A percentile compares a stretch with the other conserved stretches of the same genome.
Evolutionary conservation across 495 filamentous ascomycete species (phyloP).

Genomic region (Lichina pygmaea): DNA sequence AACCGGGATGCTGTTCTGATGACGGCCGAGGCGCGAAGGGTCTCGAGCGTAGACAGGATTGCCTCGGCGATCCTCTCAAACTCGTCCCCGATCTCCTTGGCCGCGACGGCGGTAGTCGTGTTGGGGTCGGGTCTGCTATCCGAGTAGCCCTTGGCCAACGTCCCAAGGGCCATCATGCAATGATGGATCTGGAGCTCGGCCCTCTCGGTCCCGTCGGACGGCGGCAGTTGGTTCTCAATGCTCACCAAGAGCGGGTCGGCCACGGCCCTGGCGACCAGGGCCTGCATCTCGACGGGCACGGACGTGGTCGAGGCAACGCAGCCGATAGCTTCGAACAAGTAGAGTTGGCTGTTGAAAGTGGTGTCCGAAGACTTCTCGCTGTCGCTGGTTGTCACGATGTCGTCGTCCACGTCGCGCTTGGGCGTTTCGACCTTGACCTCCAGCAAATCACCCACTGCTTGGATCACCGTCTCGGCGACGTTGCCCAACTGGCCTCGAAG

Average conservation of each 20-base stretch:
- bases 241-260: constrained; percentile 66
- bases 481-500: constrained; percentile 60
- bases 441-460: constrained; percentile 68
- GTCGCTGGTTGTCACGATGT: constrained; percentile 84
- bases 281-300: constrained; percentile 57
- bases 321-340: constrained; percentile 83
- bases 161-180: constrained; percentile 85
- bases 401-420: constrained; percentile 41
- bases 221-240: constrained; percentile 50
- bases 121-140: constrained; percentile 44
- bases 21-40: constrained; percentile 47
- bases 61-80: constrained; percentile 67
- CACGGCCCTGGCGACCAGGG: constrained; percentile 57
- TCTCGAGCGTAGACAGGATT: constrained; percentile 60
- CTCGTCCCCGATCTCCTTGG: constrained; percentile 45
- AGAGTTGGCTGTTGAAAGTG: constrained; percentile 70
- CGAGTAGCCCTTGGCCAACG: constrained; percentile 67
- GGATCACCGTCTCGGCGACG: constrained; percentile 66
- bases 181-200: constrained; percentile 78
- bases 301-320: constrained; percentile 56
- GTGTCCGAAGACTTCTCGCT: constrained; percentile 69
- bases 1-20: constrained; percentile 67
- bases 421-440: constrained; percentile 74
- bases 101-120: constrained; percentile 18
- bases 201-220: constrained; percentile 54